Evolutionary conservation across 2,329 filamentous ascomycete species (phyloP).

Genomic region (Fusarium begoniae): DNA sequence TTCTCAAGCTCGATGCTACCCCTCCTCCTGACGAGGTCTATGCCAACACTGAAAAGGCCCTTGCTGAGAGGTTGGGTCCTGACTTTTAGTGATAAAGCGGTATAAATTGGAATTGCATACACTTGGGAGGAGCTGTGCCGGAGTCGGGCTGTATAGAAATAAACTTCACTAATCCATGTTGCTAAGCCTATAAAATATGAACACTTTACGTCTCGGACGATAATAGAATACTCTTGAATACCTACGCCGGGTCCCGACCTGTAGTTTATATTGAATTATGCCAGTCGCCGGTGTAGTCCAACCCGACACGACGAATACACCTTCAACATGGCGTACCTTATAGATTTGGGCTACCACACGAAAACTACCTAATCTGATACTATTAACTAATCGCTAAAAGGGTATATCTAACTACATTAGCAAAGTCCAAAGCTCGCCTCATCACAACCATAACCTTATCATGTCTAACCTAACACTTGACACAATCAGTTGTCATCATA

Average conservation of each 20-base stretch:
- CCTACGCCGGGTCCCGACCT: background rate
- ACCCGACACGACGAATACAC: background rate
- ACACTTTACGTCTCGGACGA: background rate
- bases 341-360: background rate
- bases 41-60: constrained; percentile 59
- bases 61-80: constrained; percentile 59
- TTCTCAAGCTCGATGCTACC: constrained; percentile 82
- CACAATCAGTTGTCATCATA: constrained; percentile 46
- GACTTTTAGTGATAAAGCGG: constrained; percentile 37
- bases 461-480: background rate
- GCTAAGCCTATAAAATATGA: constrained; percentile 19
- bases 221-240: constrained; percentile 15
- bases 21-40: constrained; percentile 71
- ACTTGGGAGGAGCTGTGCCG: constrained; percentile 18
- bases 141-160: constrained; percentile 21
- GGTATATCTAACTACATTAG: constrained; percentile 24
- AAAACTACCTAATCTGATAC: background rate
- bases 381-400: constrained; percentile 4
- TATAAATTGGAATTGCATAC: constrained; percentile 13
- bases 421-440: background rate
- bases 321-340: background rate
- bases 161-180: constrained; percentile 19
- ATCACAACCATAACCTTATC: background rate
- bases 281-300: background rate
- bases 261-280: background rate